Conservation (phyloP, 129 eudicot species). For the Dittrichia graveolens region DNA sequence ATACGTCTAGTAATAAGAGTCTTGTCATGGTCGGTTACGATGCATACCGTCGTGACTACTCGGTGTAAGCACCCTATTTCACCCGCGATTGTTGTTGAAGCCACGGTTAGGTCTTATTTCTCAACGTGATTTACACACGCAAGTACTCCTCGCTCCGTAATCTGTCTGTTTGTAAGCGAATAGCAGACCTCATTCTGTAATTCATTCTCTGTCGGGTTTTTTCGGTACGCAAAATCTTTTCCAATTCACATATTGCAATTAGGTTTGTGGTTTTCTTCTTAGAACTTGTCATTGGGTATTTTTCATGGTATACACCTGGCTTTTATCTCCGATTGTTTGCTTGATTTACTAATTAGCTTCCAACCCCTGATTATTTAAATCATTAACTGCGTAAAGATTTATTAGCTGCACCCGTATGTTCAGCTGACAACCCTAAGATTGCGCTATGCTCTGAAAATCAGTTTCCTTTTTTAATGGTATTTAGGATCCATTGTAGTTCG, state of each 20-base stretch:
- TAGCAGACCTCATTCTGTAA: neutral
- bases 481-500: neutral
- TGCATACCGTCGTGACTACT: no score
- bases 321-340: constrained; percentile 13
- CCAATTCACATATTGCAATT: neutral
- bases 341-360: constrained; percentile 6
- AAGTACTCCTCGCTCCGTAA: no score
- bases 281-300: neutral
- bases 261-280: constrained; percentile 9
- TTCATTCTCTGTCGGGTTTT: constrained; percentile 14
- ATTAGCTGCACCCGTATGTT: neutral
- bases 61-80: no score
- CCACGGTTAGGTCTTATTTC: no score
- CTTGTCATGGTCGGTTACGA: no score
- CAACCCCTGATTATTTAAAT: constrained; percentile 1
- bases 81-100: no score
- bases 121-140: no score
- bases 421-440: constrained; percentile 24
- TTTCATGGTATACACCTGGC: neutral
- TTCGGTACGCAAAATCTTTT: constrained; percentile 24
- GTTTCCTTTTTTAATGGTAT: neutral
- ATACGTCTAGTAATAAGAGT: no score
- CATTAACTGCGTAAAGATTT: neutral
- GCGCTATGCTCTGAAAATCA: constrained; percentile 9
- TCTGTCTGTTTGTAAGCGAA: neutral